A percentile compares a stretch with the other conserved stretches of the same genome.
Evolutionary conservation across 2,329 filamentous ascomycete genomes (phyloP).

Genomic region (Lasiodiplodia gonubiensis): DNA sequence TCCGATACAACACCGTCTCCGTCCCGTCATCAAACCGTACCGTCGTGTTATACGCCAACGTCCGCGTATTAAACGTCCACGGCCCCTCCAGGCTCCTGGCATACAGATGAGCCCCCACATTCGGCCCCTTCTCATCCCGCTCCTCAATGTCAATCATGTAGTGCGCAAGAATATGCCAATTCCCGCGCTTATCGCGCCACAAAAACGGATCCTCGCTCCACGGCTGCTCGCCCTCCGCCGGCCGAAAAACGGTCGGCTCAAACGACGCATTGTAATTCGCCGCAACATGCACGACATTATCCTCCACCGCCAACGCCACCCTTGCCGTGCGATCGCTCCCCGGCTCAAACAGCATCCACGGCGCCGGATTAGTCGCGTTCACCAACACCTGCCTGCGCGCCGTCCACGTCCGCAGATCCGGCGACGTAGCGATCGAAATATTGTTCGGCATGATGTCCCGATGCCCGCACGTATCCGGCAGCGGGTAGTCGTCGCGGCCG

Average conservation of each 20-base stretch:
- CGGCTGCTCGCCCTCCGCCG: conserved; percentile 8
- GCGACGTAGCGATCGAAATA: conserved; percentile 33
- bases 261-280: conserved; percentile 39
- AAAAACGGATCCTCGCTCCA: conserved; percentile 44
- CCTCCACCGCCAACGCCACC: conserved; percentile 45
- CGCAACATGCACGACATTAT: conserved; percentile 45
- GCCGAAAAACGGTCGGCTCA: conserved; percentile 30
- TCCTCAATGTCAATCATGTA: conserved; percentile 42
- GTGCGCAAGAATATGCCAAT: conserved; percentile 45
- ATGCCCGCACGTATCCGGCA: conserved; percentile 32
- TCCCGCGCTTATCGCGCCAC: conserved; percentile 45
- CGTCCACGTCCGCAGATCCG: conserved; percentile 22
- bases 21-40: conserved; percentile 50
- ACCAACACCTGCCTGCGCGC: conserved; percentile 20
- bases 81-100: conserved; percentile 37
- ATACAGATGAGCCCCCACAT: conserved; percentile 44
- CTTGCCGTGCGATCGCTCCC: conserved; percentile 37
- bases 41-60: conserved; percentile 38
- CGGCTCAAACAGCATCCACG: conserved; percentile 46
- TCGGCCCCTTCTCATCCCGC: conserved; percentile 38
- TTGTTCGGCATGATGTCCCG: conserved; percentile 31
- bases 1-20: conserved; percentile 47
- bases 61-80: conserved; percentile 43
- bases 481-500: conserved; percentile 43
- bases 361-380: conserved; percentile 52